A percentile compares a stretch with the other conserved stretches of the same genome.
Conservation (phyloP, 164 flowering plant species). For the Platanus orientalis region DNA sequence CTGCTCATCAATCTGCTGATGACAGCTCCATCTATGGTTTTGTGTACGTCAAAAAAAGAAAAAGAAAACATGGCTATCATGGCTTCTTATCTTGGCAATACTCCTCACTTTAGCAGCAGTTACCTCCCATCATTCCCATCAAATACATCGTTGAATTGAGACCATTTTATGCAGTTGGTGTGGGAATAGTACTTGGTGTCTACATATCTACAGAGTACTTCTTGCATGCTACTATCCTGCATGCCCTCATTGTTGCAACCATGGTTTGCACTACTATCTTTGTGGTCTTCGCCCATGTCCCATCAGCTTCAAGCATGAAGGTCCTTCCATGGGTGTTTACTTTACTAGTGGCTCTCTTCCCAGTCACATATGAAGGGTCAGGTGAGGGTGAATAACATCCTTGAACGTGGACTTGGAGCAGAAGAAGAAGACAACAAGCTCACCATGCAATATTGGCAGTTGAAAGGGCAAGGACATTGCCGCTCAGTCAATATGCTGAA, state of each 20-base stretch:
- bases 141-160: constrained; percentile 87
- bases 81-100: constrained; percentile 83
- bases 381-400: constrained; percentile 50
- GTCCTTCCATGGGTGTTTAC: constrained; percentile 96
- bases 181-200: constrained; percentile 81
- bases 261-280: constrained; percentile 81
- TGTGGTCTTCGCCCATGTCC: constrained; percentile 87
- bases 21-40: constrained; percentile 93
- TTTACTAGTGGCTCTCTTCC: constrained; percentile 89
- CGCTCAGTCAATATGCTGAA: constrained; percentile 90
- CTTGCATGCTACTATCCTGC: constrained; percentile 67
- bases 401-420: constrained; percentile 33
- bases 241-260: constrained; percentile 69
- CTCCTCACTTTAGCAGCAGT: constrained; percentile 78
- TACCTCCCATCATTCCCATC: constrained; percentile 79
- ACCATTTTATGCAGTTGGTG: constrained; percentile 65
- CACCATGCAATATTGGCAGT: constrained; percentile 68
- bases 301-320: constrained; percentile 95
- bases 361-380: constrained; percentile 96
- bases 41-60: constrained; percentile 57
- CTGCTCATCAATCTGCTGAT: constrained; percentile 81
- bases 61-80: constrained; percentile 99
- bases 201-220: constrained; percentile 92
- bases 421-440: constrained; percentile 68
- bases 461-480: constrained; percentile 94